Evolutionary conservation across 345 rosid species (phyloP).

Genomic region (Salix suchowensis): DNA sequence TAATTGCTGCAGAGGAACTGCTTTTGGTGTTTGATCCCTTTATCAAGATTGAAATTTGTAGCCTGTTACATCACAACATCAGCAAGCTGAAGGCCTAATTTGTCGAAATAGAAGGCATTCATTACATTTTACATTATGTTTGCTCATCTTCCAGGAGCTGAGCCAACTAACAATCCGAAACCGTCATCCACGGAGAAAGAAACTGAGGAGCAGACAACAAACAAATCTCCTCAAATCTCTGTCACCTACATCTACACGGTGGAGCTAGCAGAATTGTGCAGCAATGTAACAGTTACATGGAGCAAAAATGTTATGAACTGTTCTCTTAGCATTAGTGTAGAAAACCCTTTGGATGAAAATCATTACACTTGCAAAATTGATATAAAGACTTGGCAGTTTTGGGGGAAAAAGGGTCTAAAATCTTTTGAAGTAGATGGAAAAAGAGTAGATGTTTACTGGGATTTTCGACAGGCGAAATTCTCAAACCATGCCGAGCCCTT

Average conservation of each 20-base stretch:
- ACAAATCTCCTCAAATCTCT: constrained; percentile 28
- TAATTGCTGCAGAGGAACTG: background rate
- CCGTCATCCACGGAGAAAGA: constrained; percentile 19
- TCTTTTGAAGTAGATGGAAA: constrained; percentile 39
- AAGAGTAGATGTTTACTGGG: constrained; percentile 60
- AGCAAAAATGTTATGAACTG: constrained; percentile 35
- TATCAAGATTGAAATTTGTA: background rate
- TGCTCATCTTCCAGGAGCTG: constrained; percentile 7
- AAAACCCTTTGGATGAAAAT: constrained; percentile 31
- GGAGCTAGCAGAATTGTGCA: constrained; percentile 30
- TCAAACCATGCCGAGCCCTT: constrained; percentile 52
- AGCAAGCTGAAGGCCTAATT: background rate
- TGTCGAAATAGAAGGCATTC: constrained; percentile 1
- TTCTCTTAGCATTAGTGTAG: constrained; percentile 46
- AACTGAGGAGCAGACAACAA: constrained; percentile 15
- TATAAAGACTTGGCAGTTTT: constrained; percentile 54
- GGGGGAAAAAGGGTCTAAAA: constrained; percentile 74
- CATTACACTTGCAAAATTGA: constrained; percentile 54
- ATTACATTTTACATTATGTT: constrained; percentile 4
- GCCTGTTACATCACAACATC: background rate
- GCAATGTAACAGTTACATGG: constrained; percentile 54
- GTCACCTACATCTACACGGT: constrained; percentile 45
- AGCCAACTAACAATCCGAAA: constrained; percentile 13
- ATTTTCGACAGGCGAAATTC: constrained; percentile 64
- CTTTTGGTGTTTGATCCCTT: background rate